Evolutionary conservation across 192 early-diverging fungal species (phyloP).

Genomic region (Backusella circina): DNA sequence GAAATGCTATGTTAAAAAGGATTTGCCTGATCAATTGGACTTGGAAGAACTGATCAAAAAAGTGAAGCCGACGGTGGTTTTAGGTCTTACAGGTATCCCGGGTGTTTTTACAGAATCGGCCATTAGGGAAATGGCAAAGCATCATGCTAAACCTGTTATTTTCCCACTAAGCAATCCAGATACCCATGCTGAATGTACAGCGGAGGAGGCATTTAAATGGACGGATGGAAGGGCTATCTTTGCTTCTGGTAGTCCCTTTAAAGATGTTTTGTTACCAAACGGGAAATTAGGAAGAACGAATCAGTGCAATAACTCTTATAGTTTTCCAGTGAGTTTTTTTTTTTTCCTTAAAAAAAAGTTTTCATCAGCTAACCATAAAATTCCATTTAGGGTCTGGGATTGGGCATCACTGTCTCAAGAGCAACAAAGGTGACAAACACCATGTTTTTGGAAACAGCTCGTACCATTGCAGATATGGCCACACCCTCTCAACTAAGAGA

Average conservation of each 20-base stretch:
- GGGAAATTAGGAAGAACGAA: slow-evolving; percentile 60
- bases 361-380: background rate
- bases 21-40: slow-evolving; percentile 36
- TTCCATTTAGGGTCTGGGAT: slow-evolving; percentile 67
- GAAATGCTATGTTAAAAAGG: slow-evolving; percentile 34
- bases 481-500: slow-evolving; percentile 62
- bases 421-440: slow-evolving; percentile 67
- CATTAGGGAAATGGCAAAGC: slow-evolving; percentile 59
- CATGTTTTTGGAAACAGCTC: slow-evolving; percentile 81
- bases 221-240: slow-evolving; percentile 90
- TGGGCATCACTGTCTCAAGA: slow-evolving; percentile 77
- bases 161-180: slow-evolving; percentile 90
- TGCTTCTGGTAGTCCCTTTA: slow-evolving; percentile 95
- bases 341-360: background rate
- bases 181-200: slow-evolving; percentile 93
- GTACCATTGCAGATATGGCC: slow-evolving; percentile 73
- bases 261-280: slow-evolving; percentile 65
- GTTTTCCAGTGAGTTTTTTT: slow-evolving; percentile 72
- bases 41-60: slow-evolving; percentile 39
- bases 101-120: slow-evolving; percentile 40
- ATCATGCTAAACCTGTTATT: slow-evolving; percentile 80
- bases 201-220: slow-evolving; percentile 82
- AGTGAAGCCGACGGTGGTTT: slow-evolving; percentile 40
- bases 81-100: slow-evolving; percentile 37
- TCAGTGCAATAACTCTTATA: slow-evolving; percentile 95